Conservation (phyloP, 345 rosid species). For the Heritiera littoralis region DNA sequence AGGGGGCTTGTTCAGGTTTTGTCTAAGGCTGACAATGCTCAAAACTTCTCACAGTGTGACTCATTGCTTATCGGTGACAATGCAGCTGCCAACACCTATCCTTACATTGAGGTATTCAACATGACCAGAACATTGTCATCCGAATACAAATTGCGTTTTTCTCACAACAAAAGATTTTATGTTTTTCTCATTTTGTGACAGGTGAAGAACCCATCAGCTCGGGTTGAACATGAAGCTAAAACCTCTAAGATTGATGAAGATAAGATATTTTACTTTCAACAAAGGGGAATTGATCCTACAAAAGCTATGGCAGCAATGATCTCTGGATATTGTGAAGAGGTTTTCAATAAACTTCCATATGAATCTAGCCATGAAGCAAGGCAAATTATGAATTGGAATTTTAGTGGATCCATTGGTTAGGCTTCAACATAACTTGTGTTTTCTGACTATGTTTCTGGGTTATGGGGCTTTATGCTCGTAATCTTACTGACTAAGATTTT, state of each 20-base stretch:
- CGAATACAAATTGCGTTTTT: background rate
- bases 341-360: background rate
- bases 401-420: background rate
- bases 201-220: background rate
- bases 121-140: no score
- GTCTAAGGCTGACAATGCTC: slow-evolving; percentile 83
- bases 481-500: no score
- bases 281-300: background rate
- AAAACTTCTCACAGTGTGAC: slow-evolving; percentile 84
- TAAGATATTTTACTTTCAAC: background rate
- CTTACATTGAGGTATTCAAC: slow-evolving; percentile 70
- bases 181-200: background rate
- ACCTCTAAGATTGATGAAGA: background rate
- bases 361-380: background rate
- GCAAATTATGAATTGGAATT: background rate
- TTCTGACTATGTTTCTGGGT: no score
- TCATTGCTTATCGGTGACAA: slow-evolving; percentile 91
- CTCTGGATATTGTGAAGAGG: background rate
- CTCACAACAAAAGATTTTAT: background rate
- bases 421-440: no score
- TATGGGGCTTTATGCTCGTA: no score
- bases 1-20: slow-evolving; percentile 93
- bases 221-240: background rate
- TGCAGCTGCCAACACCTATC: slow-evolving; percentile 95
- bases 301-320: slow-evolving; percentile 2